These are phyloP conservation scores for Alnus rubra DNA, from an alignment of 306 rosid species.

Conservation along the genomic window DNA sequence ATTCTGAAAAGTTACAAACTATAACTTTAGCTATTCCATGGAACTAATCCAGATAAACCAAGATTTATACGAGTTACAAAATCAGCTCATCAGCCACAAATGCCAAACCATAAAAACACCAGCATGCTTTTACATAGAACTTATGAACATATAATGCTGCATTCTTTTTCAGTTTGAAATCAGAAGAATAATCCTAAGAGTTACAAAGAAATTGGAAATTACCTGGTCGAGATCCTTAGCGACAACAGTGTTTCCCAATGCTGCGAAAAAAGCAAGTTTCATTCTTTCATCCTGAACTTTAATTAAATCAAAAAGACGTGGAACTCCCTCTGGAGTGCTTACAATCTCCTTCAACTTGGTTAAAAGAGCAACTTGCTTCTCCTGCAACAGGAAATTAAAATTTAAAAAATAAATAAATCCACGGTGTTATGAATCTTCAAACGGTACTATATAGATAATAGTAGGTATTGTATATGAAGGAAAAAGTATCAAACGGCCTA, in stretches of 20 bases:
- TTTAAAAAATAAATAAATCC: constrained; percentile 22
- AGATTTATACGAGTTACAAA: neutral
- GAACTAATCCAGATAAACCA: constrained; percentile 20
- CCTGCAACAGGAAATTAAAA: constrained; percentile 48
- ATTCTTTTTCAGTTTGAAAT: neutral
- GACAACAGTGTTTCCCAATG: constrained; percentile 74
- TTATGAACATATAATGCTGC: neutral
- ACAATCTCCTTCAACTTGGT: constrained; percentile 60
- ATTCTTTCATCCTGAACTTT: constrained; percentile 78
- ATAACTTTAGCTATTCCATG: constrained; percentile 8
- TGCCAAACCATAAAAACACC: constrained; percentile 12
- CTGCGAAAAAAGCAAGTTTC: constrained; percentile 90
- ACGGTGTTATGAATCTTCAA: neutral
- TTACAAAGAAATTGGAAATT: constrained; percentile 24
- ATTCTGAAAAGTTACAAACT: constrained; percentile 3
- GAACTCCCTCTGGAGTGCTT: constrained; percentile 86
- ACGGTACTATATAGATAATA: neutral
- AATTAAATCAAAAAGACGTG: constrained; percentile 83
- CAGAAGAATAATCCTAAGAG: neutral
- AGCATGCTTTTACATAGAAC: neutral
- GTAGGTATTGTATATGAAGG: neutral
- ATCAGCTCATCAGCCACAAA: constrained; percentile 2
- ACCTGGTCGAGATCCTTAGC: constrained; percentile 96
- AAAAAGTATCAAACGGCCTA: neutral
- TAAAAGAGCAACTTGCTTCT: constrained; percentile 73